Percentiles rank a stretch among this genome's conserved stretches.
These are phyloP conservation scores for Aspergillus fumigatiaffinis DNA, from an alignment of 2,329 filamentous ascomycete genomes.

Conservation along the genomic window DNA sequence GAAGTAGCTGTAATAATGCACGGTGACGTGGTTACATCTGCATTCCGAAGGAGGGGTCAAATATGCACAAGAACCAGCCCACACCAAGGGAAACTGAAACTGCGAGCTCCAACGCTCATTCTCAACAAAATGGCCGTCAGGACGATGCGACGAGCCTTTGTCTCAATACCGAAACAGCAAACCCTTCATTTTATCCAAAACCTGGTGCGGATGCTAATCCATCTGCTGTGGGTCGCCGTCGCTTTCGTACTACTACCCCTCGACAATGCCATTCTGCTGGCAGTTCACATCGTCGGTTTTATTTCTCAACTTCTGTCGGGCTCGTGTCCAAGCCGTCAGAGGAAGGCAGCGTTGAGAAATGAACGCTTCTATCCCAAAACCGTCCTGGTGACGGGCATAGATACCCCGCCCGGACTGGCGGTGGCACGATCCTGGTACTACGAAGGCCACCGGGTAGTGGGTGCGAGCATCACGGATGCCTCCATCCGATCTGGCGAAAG, in stretches of 20 bases:
- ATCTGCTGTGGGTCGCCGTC: constrained; percentile 22
- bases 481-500: constrained; percentile 51
- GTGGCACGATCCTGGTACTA: constrained; percentile 63
- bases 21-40: constrained; percentile 20
- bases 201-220: constrained; percentile 16
- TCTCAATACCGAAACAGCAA: constrained; percentile 7
- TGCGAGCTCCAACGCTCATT: neutral
- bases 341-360: constrained; percentile 23
- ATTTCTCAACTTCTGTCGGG: constrained; percentile 23
- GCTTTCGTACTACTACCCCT: constrained; percentile 44
- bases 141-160: constrained; percentile 15
- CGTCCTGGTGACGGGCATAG: constrained; percentile 67
- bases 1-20: constrained; percentile 2
- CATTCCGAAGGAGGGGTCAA: constrained; percentile 2
- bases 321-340: constrained; percentile 15
- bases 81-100: neutral
- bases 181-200: constrained; percentile 6
- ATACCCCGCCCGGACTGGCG: constrained; percentile 66
- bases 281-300: constrained; percentile 30
- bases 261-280: constrained; percentile 43
- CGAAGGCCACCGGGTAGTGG: constrained; percentile 66
- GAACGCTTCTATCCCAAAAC: constrained; percentile 47
- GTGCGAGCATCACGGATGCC: constrained; percentile 59
- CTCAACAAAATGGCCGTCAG: constrained; percentile 16
- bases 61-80: neutral